phyloP scores from a whole-genome alignment of 1,139 yeast genomes.

The Suhomyces wounanorum region DNA sequence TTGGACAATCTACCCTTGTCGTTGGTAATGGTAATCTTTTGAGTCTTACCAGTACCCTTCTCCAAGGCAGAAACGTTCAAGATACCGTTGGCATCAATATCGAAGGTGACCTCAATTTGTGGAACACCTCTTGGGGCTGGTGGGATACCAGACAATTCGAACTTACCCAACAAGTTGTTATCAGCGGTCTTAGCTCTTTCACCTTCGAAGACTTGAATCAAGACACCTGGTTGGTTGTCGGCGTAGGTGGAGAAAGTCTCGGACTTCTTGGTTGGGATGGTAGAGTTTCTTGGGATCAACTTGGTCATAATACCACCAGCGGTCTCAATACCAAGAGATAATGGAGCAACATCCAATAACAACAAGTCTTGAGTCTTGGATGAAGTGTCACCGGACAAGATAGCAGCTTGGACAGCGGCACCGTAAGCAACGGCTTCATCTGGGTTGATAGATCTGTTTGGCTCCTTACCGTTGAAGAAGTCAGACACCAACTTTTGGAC shows the following conservation, averaged over 20 bases:
- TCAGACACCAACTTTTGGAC: conserved; percentile 42
- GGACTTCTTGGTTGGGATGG: conserved; percentile 95
- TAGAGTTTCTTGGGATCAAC: conserved; percentile 94
- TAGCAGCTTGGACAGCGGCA: conserved; percentile 78
- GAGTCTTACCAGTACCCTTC: conserved; percentile 85
- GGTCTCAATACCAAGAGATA: conserved; percentile 94
- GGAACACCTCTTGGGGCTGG: conserved; percentile 99
- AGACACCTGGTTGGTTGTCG: conserved; percentile 95
- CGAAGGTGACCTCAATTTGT: conserved; percentile 94
- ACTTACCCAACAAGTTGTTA: conserved; percentile 93
- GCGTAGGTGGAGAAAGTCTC: conserved; percentile 97
- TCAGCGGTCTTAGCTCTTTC: conserved; percentile 96
- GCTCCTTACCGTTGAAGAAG: conserved; percentile 48
- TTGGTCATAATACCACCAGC: conserved; percentile 98
- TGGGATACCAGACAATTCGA: conserved; percentile 93
- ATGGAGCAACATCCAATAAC: conserved; percentile 89
- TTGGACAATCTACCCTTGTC: conserved; percentile 55
- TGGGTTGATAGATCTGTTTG: conserved; percentile 40
- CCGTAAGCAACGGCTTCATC: conserved; percentile 50
- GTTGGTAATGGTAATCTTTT: conserved; percentile 52
- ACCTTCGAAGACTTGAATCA: conserved; percentile 96
- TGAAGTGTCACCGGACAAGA: conserved; percentile 85
- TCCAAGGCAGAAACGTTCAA: conserved; percentile 91
- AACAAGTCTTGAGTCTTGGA: conserved; percentile 82
- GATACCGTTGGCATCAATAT: conserved; percentile 93